A percentile compares a stretch with the other conserved stretches of the same genome.
Conservation (phyloP, 202 grass and related monocot genomes). For the Eragrostis tef region DNA sequence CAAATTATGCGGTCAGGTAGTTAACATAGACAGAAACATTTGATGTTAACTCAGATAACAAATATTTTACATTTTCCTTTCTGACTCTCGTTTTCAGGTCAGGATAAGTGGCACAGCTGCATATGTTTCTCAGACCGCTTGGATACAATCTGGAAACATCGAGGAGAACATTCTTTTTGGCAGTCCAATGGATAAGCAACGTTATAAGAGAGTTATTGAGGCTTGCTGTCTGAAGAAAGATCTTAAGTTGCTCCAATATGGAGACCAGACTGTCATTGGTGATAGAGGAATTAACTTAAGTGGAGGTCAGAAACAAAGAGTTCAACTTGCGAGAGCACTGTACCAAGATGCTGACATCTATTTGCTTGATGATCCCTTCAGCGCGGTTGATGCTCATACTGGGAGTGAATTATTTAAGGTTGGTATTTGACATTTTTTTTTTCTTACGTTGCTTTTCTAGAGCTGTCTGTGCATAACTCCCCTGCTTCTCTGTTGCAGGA, state of each 20-base stretch:
- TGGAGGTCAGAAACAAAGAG: slow-evolving; percentile 98
- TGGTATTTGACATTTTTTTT: background rate
- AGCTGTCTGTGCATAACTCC: slow-evolving; percentile 37
- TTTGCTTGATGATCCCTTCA: slow-evolving; percentile 98
- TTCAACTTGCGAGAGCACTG: slow-evolving; percentile 93
- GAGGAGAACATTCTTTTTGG: slow-evolving; percentile 98
- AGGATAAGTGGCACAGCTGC: slow-evolving; percentile 85
- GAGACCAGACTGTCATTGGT: slow-evolving; percentile 96
- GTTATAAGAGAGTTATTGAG: slow-evolving; percentile 82
- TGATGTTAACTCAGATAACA: slow-evolving; percentile 14
- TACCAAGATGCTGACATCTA: slow-evolving; percentile 99
- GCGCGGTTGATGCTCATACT: slow-evolving; percentile 97
- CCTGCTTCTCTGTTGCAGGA: slow-evolving; percentile 66
- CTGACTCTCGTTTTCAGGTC: slow-evolving; percentile 57
- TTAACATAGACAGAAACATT: slow-evolving; percentile 34
- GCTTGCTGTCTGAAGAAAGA: slow-evolving; percentile 96
- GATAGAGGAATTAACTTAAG: slow-evolving; percentile 99
- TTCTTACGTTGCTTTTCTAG: background rate
- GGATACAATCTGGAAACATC: slow-evolving; percentile 98
- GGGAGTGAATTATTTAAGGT: slow-evolving; percentile 97
- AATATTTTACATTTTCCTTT: slow-evolving; percentile 47
- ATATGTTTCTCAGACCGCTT: slow-evolving; percentile 95
- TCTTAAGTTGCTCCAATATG: slow-evolving; percentile 82
- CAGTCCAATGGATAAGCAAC: slow-evolving; percentile 73
- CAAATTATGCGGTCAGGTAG: slow-evolving; percentile 87